Percentiles rank a stretch among this genome's conserved stretches.
Evolutionary conservation across 1,284 basidiomycete species (phyloP).

Genomic region (Irpex sp.): DNA sequence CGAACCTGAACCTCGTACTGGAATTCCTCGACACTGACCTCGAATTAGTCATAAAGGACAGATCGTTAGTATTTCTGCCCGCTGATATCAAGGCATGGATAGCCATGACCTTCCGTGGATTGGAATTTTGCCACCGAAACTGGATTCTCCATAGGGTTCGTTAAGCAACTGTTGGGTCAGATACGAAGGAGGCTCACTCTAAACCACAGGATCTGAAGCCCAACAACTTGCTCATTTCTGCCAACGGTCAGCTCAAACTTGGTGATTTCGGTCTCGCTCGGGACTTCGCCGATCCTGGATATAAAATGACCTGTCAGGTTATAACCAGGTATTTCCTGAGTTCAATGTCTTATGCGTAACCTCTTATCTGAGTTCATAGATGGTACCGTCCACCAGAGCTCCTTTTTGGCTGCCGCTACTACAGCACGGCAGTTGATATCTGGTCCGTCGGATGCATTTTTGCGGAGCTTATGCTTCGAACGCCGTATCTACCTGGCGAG

Average conservation of each 20-base stretch:
- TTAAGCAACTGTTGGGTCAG: constrained; percentile 19
- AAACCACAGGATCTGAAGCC: constrained; percentile 88
- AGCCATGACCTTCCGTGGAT: constrained; percentile 94
- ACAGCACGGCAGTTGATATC: constrained; percentile 85
- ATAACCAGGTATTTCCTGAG: constrained; percentile 74
- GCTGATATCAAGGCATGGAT: constrained; percentile 99
- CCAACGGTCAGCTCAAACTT: constrained; percentile 91
- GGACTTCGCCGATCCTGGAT: constrained; percentile 90
- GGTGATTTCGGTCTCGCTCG: constrained; percentile 99
- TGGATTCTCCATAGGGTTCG: constrained; percentile 88
- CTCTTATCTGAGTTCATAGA: constrained; percentile 35
- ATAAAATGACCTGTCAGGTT: constrained; percentile 97
- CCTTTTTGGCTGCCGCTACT: constrained; percentile 84
- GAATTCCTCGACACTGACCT: constrained; percentile 98
- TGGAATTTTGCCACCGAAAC: constrained; percentile 96
- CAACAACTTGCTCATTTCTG: constrained; percentile 94
- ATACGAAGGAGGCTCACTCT: not conserved
- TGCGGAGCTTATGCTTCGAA: constrained; percentile 93
- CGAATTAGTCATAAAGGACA: constrained; percentile 95
- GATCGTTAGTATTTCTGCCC: constrained; percentile 86
- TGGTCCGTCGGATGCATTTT: constrained; percentile 98
- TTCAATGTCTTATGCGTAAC: not conserved
- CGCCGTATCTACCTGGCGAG: constrained; percentile 90
- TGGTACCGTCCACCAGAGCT: constrained; percentile 99
- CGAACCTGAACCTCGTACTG: constrained; percentile 94